Conservation (phyloP, 805 yeast genomes). For the Schwanniomyces sp. region DNA sequence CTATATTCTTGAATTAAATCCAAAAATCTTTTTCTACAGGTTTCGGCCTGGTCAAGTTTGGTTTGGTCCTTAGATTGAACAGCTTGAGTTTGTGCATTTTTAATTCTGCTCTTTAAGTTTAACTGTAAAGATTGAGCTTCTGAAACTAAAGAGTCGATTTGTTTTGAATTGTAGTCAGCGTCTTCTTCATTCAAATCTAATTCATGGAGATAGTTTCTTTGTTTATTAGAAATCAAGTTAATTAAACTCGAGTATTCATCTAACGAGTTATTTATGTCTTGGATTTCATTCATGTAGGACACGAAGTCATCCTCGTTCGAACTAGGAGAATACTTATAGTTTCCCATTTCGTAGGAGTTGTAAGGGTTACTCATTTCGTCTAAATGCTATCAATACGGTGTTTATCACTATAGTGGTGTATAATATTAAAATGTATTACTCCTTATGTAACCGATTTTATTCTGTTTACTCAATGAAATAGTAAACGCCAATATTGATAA, state of each 20-base stretch:
- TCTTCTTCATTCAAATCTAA: constrained; percentile 39
- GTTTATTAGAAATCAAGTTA: constrained; percentile 39
- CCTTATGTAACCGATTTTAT: background rate
- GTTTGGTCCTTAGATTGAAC: constrained; percentile 62
- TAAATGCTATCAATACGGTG: background rate
- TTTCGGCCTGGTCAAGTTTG: constrained; percentile 88
- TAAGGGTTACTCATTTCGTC: constrained; percentile 36
- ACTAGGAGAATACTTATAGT: constrained; percentile 21
- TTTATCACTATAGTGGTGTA: background rate
- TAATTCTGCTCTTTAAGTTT: constrained; percentile 72
- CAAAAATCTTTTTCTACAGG: constrained; percentile 80
- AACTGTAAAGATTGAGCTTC: constrained; percentile 80
- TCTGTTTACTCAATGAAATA: background rate
- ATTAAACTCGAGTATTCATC: constrained; percentile 42
- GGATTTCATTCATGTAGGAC: constrained; percentile 44
- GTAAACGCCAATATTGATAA: background rate
- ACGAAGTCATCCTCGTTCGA: constrained; percentile 42
- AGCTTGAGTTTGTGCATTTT: constrained; percentile 69
- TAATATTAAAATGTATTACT: background rate
- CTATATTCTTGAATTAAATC: constrained; percentile 84
- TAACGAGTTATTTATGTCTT: constrained; percentile 42
- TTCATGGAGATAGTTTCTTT: constrained; percentile 40
- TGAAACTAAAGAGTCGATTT: constrained; percentile 71
- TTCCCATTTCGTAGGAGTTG: constrained; percentile 27
- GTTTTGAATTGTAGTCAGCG: constrained; percentile 62